phyloP scores from a whole-genome alignment of 2,329 filamentous ascomycete genomes.

The Penicillium sp. region DNA sequence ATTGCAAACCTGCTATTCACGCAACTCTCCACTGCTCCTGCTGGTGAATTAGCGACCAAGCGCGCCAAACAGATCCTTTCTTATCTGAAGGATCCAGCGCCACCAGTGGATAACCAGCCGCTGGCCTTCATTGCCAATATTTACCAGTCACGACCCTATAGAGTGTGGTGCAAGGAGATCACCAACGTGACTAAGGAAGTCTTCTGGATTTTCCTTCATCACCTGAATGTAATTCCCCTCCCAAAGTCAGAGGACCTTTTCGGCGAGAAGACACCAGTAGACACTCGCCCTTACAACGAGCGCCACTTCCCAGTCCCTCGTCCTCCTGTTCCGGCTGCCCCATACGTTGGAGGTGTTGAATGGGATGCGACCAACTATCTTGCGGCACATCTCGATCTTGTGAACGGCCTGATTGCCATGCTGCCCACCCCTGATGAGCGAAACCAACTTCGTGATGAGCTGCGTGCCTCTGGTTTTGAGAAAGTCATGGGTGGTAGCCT shows the following conservation, averaged over 20 bases:
- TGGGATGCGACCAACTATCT: slow-evolving; percentile 99
- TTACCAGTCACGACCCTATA: slow-evolving; percentile 81
- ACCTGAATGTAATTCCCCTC: slow-evolving; percentile 77
- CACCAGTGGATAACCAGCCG: slow-evolving; percentile 72
- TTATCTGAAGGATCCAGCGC: slow-evolving; percentile 77
- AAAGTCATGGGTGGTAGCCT: slow-evolving; percentile 81
- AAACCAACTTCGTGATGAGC: slow-evolving; percentile 73
- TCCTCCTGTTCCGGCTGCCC: slow-evolving; percentile 87
- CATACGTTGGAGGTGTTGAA: slow-evolving; percentile 94
- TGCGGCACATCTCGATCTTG: slow-evolving; percentile 83
- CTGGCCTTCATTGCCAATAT: slow-evolving; percentile 88
- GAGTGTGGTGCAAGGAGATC: slow-evolving; percentile 90
- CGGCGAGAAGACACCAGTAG: slow-evolving; percentile 26
- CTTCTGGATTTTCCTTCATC: slow-evolving; percentile 98
- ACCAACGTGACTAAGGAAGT: slow-evolving; percentile 94
- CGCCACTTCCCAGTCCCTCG: slow-evolving; percentile 81
- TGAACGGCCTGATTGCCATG: slow-evolving; percentile 87
- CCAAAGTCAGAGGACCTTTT: slow-evolving; percentile 34
- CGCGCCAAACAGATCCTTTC: slow-evolving; percentile 72
- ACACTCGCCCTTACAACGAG: slow-evolving; percentile 40
- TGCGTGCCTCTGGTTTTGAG: slow-evolving; percentile 85
- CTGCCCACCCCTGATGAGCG: slow-evolving; percentile 68
- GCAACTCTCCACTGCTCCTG: slow-evolving; percentile 70
- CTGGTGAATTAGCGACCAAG: slow-evolving; percentile 58
- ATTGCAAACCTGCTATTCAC: slow-evolving; percentile 87